phyloP scores from a whole-genome alignment of 495 filamentous ascomycete species.

The Tuber melanosporum region DNA sequence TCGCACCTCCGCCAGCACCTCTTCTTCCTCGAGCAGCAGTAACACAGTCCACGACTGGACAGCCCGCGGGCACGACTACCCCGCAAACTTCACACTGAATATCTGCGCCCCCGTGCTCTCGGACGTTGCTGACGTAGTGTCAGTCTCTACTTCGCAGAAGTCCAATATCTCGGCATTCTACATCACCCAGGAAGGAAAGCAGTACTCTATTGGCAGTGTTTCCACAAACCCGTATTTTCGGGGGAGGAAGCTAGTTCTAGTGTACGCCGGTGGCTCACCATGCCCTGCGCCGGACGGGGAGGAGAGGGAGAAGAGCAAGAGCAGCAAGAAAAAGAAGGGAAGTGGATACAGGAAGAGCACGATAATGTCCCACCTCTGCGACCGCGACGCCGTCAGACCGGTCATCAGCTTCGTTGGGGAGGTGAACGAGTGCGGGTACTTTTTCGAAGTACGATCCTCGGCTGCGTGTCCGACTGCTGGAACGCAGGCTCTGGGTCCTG shows the following conservation, averaged over 20 bases:
- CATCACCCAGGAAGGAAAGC: slow-evolving; percentile 55
- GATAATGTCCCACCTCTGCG: slow-evolving; percentile 88
- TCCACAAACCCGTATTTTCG: slow-evolving; percentile 66
- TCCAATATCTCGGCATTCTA: slow-evolving; percentile 88
- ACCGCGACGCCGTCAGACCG: slow-evolving; percentile 59
- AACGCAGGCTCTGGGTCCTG: slow-evolving; percentile 68
- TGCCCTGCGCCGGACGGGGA: slow-evolving; percentile 48
- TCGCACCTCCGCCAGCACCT: slow-evolving; percentile 48
- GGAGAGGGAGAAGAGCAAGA: slow-evolving; percentile 40
- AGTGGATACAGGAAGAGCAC: slow-evolving; percentile 60
- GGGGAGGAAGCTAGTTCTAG: slow-evolving; percentile 83
- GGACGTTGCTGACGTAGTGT: slow-evolving; percentile 63
- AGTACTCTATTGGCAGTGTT: slow-evolving; percentile 74
- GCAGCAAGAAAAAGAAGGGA: background rate
- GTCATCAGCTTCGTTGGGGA: slow-evolving; percentile 72
- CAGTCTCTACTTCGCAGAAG: slow-evolving; percentile 54
- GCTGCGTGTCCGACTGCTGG: slow-evolving; percentile 70
- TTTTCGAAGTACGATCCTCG: slow-evolving; percentile 86
- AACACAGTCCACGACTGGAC: slow-evolving; percentile 59
- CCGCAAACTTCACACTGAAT: slow-evolving; percentile 88
- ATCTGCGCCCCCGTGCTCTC: slow-evolving; percentile 85
- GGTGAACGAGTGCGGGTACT: slow-evolving; percentile 85
- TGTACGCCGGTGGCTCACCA: slow-evolving; percentile 84
- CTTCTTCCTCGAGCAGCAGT: slow-evolving; percentile 16
- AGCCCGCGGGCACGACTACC: slow-evolving; percentile 76